Base-by-base conservation (phyloP, 2,329 filamentous ascomycete species). In the Monilinia laxa region DNA sequence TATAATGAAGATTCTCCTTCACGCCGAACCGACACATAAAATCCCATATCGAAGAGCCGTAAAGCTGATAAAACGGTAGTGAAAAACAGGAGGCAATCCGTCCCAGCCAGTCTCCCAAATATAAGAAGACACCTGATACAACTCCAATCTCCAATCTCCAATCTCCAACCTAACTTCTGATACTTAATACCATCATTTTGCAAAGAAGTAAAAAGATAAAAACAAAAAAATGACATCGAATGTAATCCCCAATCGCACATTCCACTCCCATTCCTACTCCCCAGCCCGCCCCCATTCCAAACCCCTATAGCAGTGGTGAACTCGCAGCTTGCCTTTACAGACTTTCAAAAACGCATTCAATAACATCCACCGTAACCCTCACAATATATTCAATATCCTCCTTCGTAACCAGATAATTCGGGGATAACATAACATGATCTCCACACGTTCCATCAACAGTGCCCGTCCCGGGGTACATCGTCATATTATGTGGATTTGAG, bases 341-440 rank as follows among this genome's bases (percentile, higher is more conserved):
- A 54, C 60, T 53, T 45, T 66, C 40, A 54, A 76, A 74, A 51
- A 74, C 72, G 35, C 68, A 62, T 10, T 69, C 62, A 10, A 76
- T 66, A 18, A 72, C 72, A 16, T 68, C 70, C 20, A 68, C 67
- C 28, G 68, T 68, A 1, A 77, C 78, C 42, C 82, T 77, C 7
- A 85, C 85, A 64, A 90, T 84, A 31, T 79, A 73, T 18, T 83
- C 80, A 52, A 89, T 78, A 55, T 88, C 82, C 16, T 80, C 79
- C 62, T 79, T 77, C 0, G 80, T 83, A 52, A 86, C 79, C 70
- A 82, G 86, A 76, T 85, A 90, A 4, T 86, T 80, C 23, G 88
- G 88, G 11, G 85, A 82, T 25, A 90, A 72, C 47, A 90, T 79
- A 55, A 89, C 78, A 75, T 89, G 85, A 71, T 90, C 87, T 3